These are phyloP conservation scores for Globisporangium orthogonon DNA, from an alignment of 352 stramenopile species.

Conservation along the genomic window DNA sequence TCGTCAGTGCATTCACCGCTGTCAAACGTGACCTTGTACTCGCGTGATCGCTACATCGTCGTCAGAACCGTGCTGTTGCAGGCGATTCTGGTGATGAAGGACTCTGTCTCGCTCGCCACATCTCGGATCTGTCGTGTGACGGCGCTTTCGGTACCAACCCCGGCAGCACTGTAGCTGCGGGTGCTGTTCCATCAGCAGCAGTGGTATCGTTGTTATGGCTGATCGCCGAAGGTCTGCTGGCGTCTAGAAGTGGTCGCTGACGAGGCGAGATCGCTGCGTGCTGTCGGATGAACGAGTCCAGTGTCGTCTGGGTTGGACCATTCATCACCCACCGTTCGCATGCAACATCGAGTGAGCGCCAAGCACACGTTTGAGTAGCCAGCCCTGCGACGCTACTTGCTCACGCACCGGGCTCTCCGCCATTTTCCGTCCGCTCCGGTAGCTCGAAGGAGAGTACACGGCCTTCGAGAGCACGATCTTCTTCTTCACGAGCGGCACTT, in stretches of 20 bases:
- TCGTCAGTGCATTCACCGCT: no score
- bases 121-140: slow-evolving; percentile 13
- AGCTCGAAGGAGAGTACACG: slow-evolving; percentile 27
- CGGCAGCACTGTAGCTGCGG: slow-evolving; percentile 11
- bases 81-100: slow-evolving; percentile 5
- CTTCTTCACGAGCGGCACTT: slow-evolving; percentile 22
- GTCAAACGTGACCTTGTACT: no score
- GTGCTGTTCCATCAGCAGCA: slow-evolving; percentile 9
- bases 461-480: slow-evolving; percentile 35
- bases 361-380: not conserved
- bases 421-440: slow-evolving; percentile 19
- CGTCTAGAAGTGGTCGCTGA: not conserved
- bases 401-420: slow-evolving; percentile 29
- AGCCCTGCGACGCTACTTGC: no score
- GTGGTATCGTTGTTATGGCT: slow-evolving; percentile 4
- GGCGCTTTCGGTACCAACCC: slow-evolving; percentile 1
- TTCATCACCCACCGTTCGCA: no score
- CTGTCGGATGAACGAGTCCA: slow-evolving; percentile 42
- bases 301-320: slow-evolving; percentile 24
- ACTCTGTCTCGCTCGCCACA: slow-evolving; percentile 17
- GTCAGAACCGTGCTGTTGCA: slow-evolving; percentile 26
- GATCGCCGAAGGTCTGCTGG: slow-evolving; percentile 5
- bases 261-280: slow-evolving; percentile 9
- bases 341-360: not conserved
- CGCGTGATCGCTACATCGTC: not conserved